Conservation (phyloP, 257 asterid species). For the Solanum peruvianum region DNA sequence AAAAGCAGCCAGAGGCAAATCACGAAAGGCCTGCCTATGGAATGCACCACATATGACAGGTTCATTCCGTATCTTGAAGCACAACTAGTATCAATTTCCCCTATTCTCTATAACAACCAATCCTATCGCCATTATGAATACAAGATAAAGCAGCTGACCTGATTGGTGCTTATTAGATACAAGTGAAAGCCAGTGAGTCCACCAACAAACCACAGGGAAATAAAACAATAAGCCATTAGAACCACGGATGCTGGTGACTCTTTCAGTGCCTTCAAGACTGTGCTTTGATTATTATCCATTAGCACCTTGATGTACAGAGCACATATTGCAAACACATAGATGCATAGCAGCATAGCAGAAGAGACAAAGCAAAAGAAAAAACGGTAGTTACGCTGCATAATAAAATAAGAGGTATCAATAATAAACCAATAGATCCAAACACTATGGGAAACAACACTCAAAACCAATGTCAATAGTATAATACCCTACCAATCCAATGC, state of each 20-base stretch:
- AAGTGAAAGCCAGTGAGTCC: constrained; percentile 97
- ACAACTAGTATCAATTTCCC: not conserved
- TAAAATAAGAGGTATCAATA: constrained; percentile 3
- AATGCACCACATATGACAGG: not conserved
- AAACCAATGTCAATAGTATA: not conserved
- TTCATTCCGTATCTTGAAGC: not conserved
- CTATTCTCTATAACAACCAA: not conserved
- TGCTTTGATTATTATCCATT: constrained; percentile 69
- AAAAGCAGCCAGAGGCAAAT: not conserved
- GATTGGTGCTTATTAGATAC: constrained; percentile 84
- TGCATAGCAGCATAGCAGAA: constrained; percentile 89
- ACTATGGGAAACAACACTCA: not conserved
- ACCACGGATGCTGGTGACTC: constrained; percentile 88
- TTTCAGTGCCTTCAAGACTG: constrained; percentile 94
- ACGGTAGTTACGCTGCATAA: constrained; percentile 92
- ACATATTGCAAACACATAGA: constrained; percentile 71
- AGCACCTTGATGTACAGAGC: constrained; percentile 83
- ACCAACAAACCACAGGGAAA: constrained; percentile 97
- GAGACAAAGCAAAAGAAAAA: constrained; percentile 85
- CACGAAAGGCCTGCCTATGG: not conserved
- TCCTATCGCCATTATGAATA: not conserved
- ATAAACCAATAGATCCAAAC: constrained; percentile 2
- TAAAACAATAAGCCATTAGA: constrained; percentile 81
- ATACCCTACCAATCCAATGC: constrained; percentile 77
- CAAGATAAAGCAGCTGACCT: constrained; percentile 40